Conservation (phyloP, 352 stramenopile species). For the Phytophthora sp. region DNA sequence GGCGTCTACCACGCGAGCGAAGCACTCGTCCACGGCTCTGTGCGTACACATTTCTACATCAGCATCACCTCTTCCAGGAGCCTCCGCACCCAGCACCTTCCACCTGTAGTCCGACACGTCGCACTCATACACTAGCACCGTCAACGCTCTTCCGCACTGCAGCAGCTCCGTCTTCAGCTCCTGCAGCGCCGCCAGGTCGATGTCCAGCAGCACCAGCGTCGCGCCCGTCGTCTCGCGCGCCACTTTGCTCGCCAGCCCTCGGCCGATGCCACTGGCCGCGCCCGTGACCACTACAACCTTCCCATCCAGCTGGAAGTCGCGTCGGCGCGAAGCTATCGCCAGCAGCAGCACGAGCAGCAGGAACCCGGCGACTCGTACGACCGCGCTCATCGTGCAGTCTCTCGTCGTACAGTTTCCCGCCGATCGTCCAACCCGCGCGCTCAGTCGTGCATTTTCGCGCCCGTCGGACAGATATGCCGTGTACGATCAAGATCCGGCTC, state of each 20-base stretch:
- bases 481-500: slow-evolving; percentile 91
- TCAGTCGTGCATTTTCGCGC: no score
- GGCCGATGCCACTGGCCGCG: slow-evolving; percentile 61
- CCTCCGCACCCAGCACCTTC: slow-evolving; percentile 4
- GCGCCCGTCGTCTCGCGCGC: slow-evolving; percentile 23
- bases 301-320: slow-evolving; percentile 45
- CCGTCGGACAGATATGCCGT: no score
- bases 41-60: neutral
- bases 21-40: slow-evolving; percentile 42
- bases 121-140: slow-evolving; percentile 58
- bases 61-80: no score
- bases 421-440: no score
- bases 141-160: slow-evolving; percentile 1
- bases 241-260: slow-evolving; percentile 45
- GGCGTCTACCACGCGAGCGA: slow-evolving; percentile 31
- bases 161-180: slow-evolving; percentile 30
- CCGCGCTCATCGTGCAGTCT: no score
- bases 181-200: slow-evolving; percentile 51
- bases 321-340: slow-evolving; percentile 8
- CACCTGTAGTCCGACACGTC: slow-evolving; percentile 70
- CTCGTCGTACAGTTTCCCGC: no score
- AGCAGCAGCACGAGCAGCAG: slow-evolving; percentile 7
- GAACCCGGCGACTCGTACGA: no score
- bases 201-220: slow-evolving; percentile 69
- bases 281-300: slow-evolving; percentile 76